phyloP scores from a whole-genome alignment of 2,329 filamentous ascomycete species.

The Paraphoma sp. region DNA sequence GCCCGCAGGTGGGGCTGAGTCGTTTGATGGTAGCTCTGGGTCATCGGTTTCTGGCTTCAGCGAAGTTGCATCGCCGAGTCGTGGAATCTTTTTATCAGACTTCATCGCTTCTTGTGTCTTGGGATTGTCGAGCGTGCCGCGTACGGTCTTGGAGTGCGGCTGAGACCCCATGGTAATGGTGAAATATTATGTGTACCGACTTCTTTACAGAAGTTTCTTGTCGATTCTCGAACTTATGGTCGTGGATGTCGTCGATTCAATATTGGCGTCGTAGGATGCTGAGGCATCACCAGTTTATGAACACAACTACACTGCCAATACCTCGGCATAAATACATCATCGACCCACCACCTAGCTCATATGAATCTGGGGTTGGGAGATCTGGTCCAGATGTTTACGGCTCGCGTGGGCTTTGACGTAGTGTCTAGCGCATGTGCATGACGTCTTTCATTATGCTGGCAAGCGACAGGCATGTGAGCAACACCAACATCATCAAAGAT shows the following conservation, averaged over 20 bases:
- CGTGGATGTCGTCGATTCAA: neutral
- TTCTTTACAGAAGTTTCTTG: no score
- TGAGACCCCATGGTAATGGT: slow-evolving; percentile 7
- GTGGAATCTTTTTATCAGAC: slow-evolving; percentile 16
- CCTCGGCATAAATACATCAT: slow-evolving; percentile 17
- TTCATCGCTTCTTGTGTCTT: slow-evolving; percentile 31
- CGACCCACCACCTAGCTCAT: slow-evolving; percentile 1
- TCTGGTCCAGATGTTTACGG: slow-evolving; percentile 6
- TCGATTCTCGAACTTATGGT: neutral
- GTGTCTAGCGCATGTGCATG: slow-evolving; percentile 21
- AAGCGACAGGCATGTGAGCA: slow-evolving; percentile 5
- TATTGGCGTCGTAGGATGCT: neutral
- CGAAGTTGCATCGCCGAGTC: slow-evolving; percentile 34
- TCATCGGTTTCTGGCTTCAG: slow-evolving; percentile 24
- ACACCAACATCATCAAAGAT: neutral
- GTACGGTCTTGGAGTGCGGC: slow-evolving; percentile 38
- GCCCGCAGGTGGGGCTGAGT: slow-evolving; percentile 15
- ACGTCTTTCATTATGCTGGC: slow-evolving; percentile 27
- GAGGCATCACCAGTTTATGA: neutral
- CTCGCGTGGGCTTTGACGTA: slow-evolving; percentile 17
- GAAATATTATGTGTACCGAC: no score
- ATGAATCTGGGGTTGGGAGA: slow-evolving; percentile 3
- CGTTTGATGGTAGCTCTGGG: slow-evolving; percentile 15
- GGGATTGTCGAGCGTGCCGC: slow-evolving; percentile 39
- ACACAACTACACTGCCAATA: neutral